Evolutionary conservation across 225 moss, liverwort and hornwort species (phyloP).

Genomic region (Pseudisothecium myosuroides): DNA sequence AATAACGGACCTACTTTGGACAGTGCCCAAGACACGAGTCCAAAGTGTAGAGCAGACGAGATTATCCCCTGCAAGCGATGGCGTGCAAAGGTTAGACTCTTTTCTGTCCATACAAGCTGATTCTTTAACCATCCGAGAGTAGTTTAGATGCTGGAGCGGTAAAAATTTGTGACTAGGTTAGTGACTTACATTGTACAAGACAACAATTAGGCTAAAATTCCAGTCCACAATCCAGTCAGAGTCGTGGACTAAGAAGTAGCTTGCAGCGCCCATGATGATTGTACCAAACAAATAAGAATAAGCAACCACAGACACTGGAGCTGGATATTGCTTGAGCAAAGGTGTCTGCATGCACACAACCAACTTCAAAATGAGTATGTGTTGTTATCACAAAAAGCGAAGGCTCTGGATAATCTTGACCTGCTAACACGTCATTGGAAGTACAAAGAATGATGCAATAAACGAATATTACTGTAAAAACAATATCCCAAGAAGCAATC

Average conservation of each 20-base stretch:
- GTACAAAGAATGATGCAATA: background rate
- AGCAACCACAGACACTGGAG: conserved; percentile 60
- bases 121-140: background rate
- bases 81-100: background rate
- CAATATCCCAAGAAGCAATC: background rate
- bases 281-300: conserved; percentile 62
- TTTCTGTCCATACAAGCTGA: background rate
- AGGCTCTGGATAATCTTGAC: background rate
- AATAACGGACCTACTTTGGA: conserved; percentile 73
- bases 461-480: background rate
- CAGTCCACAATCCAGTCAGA: conserved; percentile 46
- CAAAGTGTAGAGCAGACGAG: conserved; percentile 62
- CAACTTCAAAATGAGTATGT: background rate
- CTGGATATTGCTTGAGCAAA: conserved; percentile 40
- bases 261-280: conserved; percentile 54
- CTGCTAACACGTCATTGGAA: background rate
- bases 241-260: conserved; percentile 51
- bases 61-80: conserved; percentile 40
- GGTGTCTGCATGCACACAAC: conserved; percentile 11
- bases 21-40: conserved; percentile 59
- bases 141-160: background rate
- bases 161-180: background rate
- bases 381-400: background rate
- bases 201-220: conserved; percentile 24
- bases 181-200: conserved; percentile 63